phyloP scores from a whole-genome alignment of 305 asterid species.

The Plantago lanceolata region DNA sequence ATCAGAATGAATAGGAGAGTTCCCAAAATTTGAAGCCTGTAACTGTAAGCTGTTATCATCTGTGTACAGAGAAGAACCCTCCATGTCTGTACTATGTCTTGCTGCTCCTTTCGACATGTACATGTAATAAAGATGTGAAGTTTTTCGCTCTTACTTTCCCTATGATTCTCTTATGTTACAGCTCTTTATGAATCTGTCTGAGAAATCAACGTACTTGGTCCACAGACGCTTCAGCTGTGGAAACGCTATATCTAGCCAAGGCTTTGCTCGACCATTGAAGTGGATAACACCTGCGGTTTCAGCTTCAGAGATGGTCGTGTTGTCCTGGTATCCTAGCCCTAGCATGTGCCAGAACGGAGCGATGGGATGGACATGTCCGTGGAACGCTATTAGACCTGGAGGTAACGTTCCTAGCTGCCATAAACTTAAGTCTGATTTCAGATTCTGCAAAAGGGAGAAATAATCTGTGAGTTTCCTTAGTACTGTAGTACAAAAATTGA shows the following conservation, averaged over 20 bases:
- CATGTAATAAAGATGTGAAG: constrained; percentile 25
- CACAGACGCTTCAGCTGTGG: constrained; percentile 75
- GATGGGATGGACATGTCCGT: constrained; percentile 62
- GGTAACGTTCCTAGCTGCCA: constrained; percentile 98
- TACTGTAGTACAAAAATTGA: not conserved
- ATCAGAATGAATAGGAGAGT: constrained; percentile 21
- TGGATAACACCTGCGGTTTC: constrained; percentile 80
- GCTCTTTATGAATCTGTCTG: constrained; percentile 70
- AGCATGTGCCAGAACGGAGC: constrained; percentile 95
- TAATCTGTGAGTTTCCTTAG: not conserved
- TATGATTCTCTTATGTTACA: constrained; percentile 74
- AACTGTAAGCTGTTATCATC: constrained; percentile 31
- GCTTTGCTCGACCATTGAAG: constrained; percentile 95
- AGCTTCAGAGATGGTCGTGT: constrained; percentile 63
- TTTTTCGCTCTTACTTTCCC: constrained; percentile 8
- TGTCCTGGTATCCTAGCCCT: constrained; percentile 90
- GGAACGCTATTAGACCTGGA: constrained; percentile 90
- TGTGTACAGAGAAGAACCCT: constrained; percentile 29
- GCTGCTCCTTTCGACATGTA: constrained; percentile 30
- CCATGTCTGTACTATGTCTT: constrained; percentile 26
- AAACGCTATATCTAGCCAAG: constrained; percentile 97
- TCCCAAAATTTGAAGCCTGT: constrained; percentile 38
- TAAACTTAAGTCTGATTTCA: constrained; percentile 84
- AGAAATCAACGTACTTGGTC: constrained; percentile 69
- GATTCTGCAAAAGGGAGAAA: constrained; percentile 50